A percentile compares a stretch with the other conserved stretches of the same genome.
These are phyloP conservation scores for Magnaporthiopsis rhizophila DNA, from an alignment of 2,329 filamentous ascomycete genomes.

Conservation along the genomic window DNA sequence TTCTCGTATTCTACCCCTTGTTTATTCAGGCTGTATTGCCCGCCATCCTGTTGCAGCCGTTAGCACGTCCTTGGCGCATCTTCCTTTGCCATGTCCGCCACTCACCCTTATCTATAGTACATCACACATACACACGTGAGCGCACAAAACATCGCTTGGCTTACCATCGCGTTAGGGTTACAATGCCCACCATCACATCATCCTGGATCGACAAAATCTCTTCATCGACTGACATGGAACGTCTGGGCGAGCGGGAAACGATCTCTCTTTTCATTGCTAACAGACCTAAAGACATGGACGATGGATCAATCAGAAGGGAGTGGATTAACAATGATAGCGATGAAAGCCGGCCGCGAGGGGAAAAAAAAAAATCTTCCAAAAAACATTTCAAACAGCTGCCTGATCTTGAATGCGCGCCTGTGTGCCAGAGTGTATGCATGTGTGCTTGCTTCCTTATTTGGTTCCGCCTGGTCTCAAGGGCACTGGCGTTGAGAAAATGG, in stretches of 20 bases:
- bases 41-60: too few relatives aligned
- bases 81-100: background rate
- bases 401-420: slow-evolving; percentile 8
- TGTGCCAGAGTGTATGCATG: slow-evolving; percentile 11
- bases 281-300: background rate
- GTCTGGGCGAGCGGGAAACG: background rate
- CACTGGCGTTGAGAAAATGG: slow-evolving; percentile 16
- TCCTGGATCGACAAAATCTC: background rate
- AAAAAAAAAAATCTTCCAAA: slow-evolving; percentile 13
- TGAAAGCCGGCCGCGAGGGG: slow-evolving; percentile 11
- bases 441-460: background rate
- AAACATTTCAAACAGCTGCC: slow-evolving; percentile 1
- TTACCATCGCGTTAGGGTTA: background rate
- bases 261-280: background rate
- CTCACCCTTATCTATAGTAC: background rate
- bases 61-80: background rate
- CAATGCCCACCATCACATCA: background rate
- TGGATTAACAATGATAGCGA: slow-evolving; percentile 13
- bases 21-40: background rate
- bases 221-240: background rate
- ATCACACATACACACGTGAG: background rate
- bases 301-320: background rate
- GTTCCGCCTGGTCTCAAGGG: background rate
- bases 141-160: background rate
- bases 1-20: background rate